Percentiles rank a stretch among this genome's conserved stretches.
Conservation (phyloP, 345 rosid species). For the Eucalyptus pauciflora region DNA sequence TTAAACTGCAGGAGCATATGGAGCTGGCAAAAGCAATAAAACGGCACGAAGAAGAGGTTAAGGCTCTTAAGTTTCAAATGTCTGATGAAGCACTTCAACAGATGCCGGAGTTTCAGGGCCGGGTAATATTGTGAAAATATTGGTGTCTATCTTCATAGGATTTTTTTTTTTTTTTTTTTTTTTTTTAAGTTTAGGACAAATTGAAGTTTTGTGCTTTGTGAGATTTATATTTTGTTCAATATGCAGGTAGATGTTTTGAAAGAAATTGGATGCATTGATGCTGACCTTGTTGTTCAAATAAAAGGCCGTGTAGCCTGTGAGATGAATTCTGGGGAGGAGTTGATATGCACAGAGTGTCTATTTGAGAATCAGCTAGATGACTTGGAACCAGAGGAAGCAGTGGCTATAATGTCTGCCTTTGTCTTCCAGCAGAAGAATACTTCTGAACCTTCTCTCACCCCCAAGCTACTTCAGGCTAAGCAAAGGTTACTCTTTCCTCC, state of each 20-base stretch:
- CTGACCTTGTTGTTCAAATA: slow-evolving; percentile 83
- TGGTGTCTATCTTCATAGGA: neutral
- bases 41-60: slow-evolving; percentile 59
- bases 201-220: neutral
- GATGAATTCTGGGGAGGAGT: slow-evolving; percentile 99
- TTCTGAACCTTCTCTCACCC: slow-evolving; percentile 77
- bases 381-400: slow-evolving; percentile 96
- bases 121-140: slow-evolving; percentile 36
- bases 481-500: slow-evolving; percentile 33
- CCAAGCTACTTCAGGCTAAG: slow-evolving; percentile 61
- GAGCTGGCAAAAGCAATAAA: slow-evolving; percentile 57
- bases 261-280: slow-evolving; percentile 81
- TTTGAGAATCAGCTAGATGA: slow-evolving; percentile 94
- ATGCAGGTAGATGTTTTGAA: slow-evolving; percentile 79
- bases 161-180: neutral
- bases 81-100: slow-evolving; percentile 88
- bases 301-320: slow-evolving; percentile 98
- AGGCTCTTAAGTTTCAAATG: slow-evolving; percentile 42
- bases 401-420: slow-evolving; percentile 95
- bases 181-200: neutral
- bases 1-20: slow-evolving; percentile 76
- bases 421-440: slow-evolving; percentile 95
- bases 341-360: slow-evolving; percentile 80
- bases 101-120: slow-evolving; percentile 96
- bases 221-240: neutral